Percentiles rank a stretch among this genome's conserved stretches.
phyloP scores from a whole-genome alignment of 176 grass and related monocot genomes.

The Zoysia japonica region DNA sequence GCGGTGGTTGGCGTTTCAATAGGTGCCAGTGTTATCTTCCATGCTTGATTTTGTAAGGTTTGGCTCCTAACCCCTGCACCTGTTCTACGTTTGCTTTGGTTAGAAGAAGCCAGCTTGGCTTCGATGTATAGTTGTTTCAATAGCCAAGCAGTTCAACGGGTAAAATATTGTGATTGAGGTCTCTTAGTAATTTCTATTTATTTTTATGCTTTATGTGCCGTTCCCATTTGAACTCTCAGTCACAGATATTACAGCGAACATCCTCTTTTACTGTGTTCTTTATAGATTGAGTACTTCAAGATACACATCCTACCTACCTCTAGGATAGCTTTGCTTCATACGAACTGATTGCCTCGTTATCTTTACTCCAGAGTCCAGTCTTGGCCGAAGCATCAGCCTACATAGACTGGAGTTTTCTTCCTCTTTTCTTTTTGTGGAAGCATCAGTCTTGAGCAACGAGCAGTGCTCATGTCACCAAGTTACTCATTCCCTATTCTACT shows the following conservation, averaged over 20 bases:
- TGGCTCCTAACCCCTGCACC: slow-evolving; percentile 22
- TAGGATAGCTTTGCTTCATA: slow-evolving; percentile 15
- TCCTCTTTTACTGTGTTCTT: slow-evolving; percentile 35
- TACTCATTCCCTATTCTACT: slow-evolving; percentile 15
- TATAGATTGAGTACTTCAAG: neutral
- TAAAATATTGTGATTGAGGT: slow-evolving; percentile 3
- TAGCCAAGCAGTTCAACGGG: neutral
- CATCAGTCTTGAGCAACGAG: slow-evolving; percentile 25
- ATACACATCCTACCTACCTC: neutral
- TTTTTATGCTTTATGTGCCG: neutral
- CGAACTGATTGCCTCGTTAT: neutral
- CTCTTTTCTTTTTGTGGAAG: neutral
- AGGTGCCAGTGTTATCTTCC: slow-evolving; percentile 32
- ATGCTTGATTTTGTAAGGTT: slow-evolving; percentile 51
- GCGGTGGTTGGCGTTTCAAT: slow-evolving; percentile 41
- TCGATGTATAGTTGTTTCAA: slow-evolving; percentile 11
- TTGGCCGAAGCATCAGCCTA: too few relatives aligned
- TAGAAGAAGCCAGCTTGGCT: slow-evolving; percentile 26
- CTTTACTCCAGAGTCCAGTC: neutral
- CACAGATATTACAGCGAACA: neutral
- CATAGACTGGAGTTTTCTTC: too few relatives aligned
- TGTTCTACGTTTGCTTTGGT: slow-evolving; percentile 18
- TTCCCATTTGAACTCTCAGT: slow-evolving; percentile 4
- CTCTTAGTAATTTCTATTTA: neutral
- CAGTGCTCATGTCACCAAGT: slow-evolving; percentile 32